Evolutionary conservation across 208 protist species (phyloP).

Genomic region (Leishmania major): DNA sequence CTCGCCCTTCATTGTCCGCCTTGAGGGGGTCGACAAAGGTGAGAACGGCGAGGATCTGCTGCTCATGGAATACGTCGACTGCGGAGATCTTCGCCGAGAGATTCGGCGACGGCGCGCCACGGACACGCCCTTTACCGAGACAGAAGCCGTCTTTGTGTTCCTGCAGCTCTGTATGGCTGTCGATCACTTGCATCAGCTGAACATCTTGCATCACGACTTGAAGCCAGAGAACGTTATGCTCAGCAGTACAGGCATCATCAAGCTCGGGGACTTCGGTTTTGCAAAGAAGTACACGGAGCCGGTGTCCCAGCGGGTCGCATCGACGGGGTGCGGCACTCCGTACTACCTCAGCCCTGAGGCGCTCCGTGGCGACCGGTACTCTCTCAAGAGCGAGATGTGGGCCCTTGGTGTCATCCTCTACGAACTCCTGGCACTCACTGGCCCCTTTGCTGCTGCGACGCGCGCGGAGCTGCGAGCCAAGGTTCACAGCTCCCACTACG

Average conservation of each 20-base stretch:
- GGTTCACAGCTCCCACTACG: constrained; percentile 10
- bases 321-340: constrained; percentile 73
- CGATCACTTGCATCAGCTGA: constrained; percentile 71
- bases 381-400: constrained; percentile 91
- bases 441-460: constrained; percentile 64
- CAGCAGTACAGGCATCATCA: constrained; percentile 63
- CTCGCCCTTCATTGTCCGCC: constrained; percentile 30
- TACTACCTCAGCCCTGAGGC: constrained; percentile 93
- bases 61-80: constrained; percentile 78
- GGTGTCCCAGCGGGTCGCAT: constrained; percentile 38
- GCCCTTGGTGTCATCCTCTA: constrained; percentile 77
- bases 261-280: constrained; percentile 85
- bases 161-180: constrained; percentile 73
- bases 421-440: constrained; percentile 68
- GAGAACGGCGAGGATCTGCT: constrained; percentile 53
- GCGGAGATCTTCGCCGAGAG: constrained; percentile 63
- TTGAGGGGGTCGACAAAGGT: constrained; percentile 22
- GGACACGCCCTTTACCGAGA: constrained; percentile 42
- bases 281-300: constrained; percentile 44
- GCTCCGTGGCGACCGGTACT: constrained; percentile 82
- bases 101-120: constrained; percentile 44
- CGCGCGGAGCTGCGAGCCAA: constrained; percentile 13
- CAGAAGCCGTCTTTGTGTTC: constrained; percentile 60
- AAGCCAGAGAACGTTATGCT: constrained; percentile 93
- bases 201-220: constrained; percentile 91